These are phyloP conservation scores for Quercus tomentella DNA, from an alignment of 331 rosid genomes.

Conservation along the genomic window DNA sequence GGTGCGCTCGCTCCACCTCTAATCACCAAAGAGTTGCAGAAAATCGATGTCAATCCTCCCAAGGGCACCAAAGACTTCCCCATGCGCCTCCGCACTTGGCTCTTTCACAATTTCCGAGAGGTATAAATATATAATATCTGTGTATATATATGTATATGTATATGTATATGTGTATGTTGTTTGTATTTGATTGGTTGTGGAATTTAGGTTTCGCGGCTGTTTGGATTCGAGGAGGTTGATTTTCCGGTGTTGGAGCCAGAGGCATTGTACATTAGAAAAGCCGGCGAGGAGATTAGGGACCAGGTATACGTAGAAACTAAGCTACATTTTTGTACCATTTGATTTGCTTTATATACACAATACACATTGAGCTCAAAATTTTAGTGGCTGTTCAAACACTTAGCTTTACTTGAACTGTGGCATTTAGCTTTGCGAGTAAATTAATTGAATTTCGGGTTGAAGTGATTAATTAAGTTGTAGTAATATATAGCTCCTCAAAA, in stretches of 20 bases:
- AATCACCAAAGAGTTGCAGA: constrained; percentile 37
- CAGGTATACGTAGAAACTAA: constrained; percentile 38
- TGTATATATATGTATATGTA: not conserved
- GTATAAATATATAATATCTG: constrained; percentile 3
- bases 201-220: constrained; percentile 58
- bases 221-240: constrained; percentile 91
- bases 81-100: constrained; percentile 94
- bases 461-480: not conserved
- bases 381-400: not conserved
- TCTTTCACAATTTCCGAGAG: constrained; percentile 79
- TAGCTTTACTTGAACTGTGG: not conserved
- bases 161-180: too few species aligned
- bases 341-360: not conserved
- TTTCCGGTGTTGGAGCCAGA: constrained; percentile 91
- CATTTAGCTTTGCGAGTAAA: not conserved
- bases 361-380: not conserved
- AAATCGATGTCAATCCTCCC: constrained; percentile 78
- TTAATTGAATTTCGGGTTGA: not conserved
- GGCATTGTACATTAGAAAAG: constrained; percentile 82
- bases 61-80: constrained; percentile 92
- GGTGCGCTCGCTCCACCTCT: constrained; percentile 60
- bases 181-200: not conserved
- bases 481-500: too few species aligned
- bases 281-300: constrained; percentile 94
- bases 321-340: not conserved